Evolutionary conservation across 2,329 filamentous ascomycete species (phyloP).

Genomic region (Fusarium camptoceras): DNA sequence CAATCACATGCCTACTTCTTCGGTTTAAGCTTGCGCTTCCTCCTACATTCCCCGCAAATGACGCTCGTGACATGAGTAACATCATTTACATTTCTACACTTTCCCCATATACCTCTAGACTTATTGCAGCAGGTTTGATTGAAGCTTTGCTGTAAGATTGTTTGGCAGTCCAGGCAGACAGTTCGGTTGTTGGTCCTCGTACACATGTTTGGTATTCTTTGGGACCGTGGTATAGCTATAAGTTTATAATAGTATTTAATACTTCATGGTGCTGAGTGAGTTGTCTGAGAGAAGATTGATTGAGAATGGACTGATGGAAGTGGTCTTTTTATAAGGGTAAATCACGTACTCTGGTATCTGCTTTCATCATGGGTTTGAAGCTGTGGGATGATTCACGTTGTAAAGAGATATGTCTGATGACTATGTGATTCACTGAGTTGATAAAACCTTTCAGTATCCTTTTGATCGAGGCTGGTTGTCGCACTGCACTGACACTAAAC

Average conservation of each 20-base stretch:
- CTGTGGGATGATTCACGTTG: not conserved
- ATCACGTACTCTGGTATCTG: not conserved
- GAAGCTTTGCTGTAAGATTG: not conserved
- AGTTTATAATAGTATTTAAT: fast-evolving
- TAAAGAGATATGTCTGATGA: not conserved
- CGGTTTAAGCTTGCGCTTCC: not conserved
- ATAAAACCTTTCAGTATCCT: fast-evolving
- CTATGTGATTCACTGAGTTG: not conserved
- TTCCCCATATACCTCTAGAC: not conserved
- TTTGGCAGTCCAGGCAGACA: not conserved
- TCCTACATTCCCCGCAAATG: not conserved
- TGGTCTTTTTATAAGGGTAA: not conserved
- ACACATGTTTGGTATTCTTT: not conserved
- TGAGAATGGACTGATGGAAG: not conserved
- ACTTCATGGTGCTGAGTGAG: not conserved
- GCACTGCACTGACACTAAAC: not conserved
- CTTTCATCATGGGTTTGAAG: not conserved
- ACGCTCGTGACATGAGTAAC: not conserved
- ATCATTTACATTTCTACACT: not conserved
- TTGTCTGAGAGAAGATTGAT: fast-evolving
- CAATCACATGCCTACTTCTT: not conserved
- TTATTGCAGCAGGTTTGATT: not conserved
- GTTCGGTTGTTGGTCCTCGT: not conserved
- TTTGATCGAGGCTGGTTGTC: not conserved
- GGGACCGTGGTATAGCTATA: not conserved